Evolutionary conservation across 768 basidiomycete genomes (phyloP), one percentile per base, ranked within the genome.

Genomic region (Jaapia argillacea): DNA sequence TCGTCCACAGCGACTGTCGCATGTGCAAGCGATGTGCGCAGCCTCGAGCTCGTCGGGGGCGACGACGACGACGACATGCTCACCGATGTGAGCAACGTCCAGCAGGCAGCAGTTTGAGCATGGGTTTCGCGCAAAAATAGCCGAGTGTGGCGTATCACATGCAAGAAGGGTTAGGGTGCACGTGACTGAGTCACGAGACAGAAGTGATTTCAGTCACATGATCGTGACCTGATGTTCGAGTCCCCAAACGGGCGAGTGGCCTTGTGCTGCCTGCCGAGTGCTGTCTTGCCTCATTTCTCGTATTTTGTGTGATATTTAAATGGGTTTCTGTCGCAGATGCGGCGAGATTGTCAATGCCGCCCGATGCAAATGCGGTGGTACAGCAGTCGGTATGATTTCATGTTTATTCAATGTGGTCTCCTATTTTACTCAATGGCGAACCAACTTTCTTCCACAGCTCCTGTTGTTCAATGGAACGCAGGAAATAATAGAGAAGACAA

Each of bases 261-360:
- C n/a, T n/a, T n/a, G n/a, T n/a, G n/a, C n/a, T n/a, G n/a, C n/a
- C n/a, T n/a, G n/a, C n/a, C n/a, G n/a, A n/a, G n/a, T n/a, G n/a
- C n/a, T n/a, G n/a, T n/a, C n/a, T n/a, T n/a, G n/a, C n/a, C n/a
- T n/a, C n/a, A n/a, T n/a, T n/a, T n/a, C n/a, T n/a, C n/a, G n/a
- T n/a, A n/a, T n/a, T n/a, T n/a, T n/a, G n/a, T n/a, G n/a, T n/a
- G n/a, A n/a, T n/a, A n/a, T 10, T 33, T 33, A 38, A 20, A 90
- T 90, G 87, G 83, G 82, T 20, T 90, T 90, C 55, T 91, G 88
- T 65, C 74, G 84, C 46, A 71, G 85, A 57, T 91, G 87, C 55
- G 88, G 87, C 45, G 83, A 89, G 49, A 87, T 91, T 46, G 85
- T 89, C 24, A 56, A 68, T 26, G 76, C 77, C 40, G 61, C 66